Evolutionary conservation across 2,329 filamentous ascomycete species (phyloP).

Genomic region (Dothidotthia symphoricarpi): DNA sequence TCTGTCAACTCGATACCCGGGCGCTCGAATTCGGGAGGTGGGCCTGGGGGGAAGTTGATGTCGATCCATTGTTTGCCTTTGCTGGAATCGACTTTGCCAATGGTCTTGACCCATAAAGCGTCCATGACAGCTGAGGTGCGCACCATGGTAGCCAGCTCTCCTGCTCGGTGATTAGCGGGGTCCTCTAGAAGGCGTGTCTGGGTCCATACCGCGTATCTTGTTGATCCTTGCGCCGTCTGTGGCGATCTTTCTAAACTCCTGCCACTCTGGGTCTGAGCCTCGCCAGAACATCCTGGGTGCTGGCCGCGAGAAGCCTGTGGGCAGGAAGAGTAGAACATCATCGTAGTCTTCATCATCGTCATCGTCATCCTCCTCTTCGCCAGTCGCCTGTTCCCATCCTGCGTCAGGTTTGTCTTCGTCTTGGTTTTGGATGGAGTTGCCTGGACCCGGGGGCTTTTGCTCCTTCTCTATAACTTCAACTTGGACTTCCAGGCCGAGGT

Average conservation of each 20-base stretch:
- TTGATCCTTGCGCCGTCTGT: constrained; percentile 43
- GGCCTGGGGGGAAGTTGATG: constrained; percentile 49
- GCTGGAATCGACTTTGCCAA: constrained; percentile 43
- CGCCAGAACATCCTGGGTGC: constrained; percentile 46
- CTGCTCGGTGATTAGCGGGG: constrained; percentile 14
- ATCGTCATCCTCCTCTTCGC: constrained; percentile 34
- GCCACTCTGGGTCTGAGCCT: constrained; percentile 55
- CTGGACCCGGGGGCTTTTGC: constrained; percentile 6
- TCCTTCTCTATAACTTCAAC: constrained; percentile 21
- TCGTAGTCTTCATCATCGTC: constrained; percentile 32
- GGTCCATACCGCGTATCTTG: constrained; percentile 38
- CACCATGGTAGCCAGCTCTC: constrained; percentile 41
- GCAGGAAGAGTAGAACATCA: constrained; percentile 47
- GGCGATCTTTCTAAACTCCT: constrained; percentile 49
- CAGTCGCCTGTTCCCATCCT: constrained; percentile 20
- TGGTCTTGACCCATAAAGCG: constrained; percentile 25
- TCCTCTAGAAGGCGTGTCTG: background rate
- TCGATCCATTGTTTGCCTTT: constrained; percentile 51
- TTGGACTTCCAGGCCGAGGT: constrained; percentile 25
- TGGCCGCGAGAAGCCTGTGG: constrained; percentile 48
- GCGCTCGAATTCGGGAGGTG: constrained; percentile 50
- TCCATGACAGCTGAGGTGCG: constrained; percentile 31
- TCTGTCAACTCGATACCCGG: constrained; percentile 46
- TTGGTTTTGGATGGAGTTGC: constrained; percentile 5
- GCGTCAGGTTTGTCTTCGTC: constrained; percentile 18